phyloP scores from a whole-genome alignment of 371 early-diverging fungal species.

The Mucor sp. region DNA sequence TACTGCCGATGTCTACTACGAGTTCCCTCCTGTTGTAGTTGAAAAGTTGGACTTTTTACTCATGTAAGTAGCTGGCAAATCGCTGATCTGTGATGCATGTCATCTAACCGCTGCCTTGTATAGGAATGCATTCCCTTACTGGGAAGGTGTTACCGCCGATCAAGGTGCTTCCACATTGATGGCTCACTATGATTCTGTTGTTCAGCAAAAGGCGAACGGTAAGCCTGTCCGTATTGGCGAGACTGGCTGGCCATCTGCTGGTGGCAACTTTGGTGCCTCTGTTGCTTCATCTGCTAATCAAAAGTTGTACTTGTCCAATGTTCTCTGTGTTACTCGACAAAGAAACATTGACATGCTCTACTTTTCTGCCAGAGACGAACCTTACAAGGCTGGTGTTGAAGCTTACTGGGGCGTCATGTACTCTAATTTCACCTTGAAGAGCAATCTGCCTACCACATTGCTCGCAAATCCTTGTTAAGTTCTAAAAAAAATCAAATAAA shows the following conservation, averaged over 20 bases:
- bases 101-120: background rate
- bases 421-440: slow-evolving; percentile 25
- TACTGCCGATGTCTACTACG: slow-evolving; percentile 61
- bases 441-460: background rate
- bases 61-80: slow-evolving; percentile 34
- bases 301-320: slow-evolving; percentile 40
- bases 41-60: slow-evolving; percentile 60
- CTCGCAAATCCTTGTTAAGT: slow-evolving; percentile 11
- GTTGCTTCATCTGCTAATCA: slow-evolving; percentile 56
- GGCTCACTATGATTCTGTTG: slow-evolving; percentile 49
- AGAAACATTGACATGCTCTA: slow-evolving; percentile 55
- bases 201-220: slow-evolving; percentile 35
- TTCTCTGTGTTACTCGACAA: slow-evolving; percentile 51
- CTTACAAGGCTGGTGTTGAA: slow-evolving; percentile 61
- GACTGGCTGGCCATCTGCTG: slow-evolving; percentile 70
- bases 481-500: background rate
- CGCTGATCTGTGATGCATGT: background rate
- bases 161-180: slow-evolving; percentile 49
- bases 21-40: slow-evolving; percentile 47
- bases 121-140: slow-evolving; percentile 69
- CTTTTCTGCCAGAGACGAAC: slow-evolving; percentile 66
- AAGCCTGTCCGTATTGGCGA: slow-evolving; percentile 66
- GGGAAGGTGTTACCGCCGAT: slow-evolving; percentile 62
- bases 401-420: slow-evolving; percentile 58
- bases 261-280: slow-evolving; percentile 50